Conservation (phyloP, 2,329 filamentous ascomycete species). For the Gaeumannomyces sp. region DNA sequence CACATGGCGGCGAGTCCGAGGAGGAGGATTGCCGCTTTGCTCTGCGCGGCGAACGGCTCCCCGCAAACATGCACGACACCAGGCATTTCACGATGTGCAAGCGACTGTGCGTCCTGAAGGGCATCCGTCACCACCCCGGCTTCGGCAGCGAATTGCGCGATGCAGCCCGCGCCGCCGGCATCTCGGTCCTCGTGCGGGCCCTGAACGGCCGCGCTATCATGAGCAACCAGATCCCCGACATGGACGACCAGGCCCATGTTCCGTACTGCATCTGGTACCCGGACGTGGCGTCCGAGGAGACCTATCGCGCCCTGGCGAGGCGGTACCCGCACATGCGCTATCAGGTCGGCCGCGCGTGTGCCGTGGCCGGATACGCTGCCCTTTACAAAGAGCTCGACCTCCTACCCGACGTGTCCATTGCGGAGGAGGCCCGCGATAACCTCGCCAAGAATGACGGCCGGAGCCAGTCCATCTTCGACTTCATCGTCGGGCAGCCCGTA, state of each 20-base stretch:
- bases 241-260: conserved; percentile 16
- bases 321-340: conserved; percentile 28
- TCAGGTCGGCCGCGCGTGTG: conserved; percentile 31
- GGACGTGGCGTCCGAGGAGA: conserved; percentile 26
- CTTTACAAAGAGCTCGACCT: conserved; percentile 30
- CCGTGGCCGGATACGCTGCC: conserved; percentile 28
- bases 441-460: conserved; percentile 6
- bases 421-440: conserved; percentile 30
- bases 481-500: conserved; percentile 23
- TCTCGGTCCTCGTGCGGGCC: not conserved
- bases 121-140: not conserved
- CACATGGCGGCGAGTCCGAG: too few relatives aligned
- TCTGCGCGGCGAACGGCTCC: not conserved
- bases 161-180: not conserved
- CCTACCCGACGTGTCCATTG: conserved; percentile 29
- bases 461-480: conserved; percentile 22
- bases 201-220: conserved; percentile 19
- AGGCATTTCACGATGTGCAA: not conserved
- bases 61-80: not conserved
- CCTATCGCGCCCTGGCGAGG: conserved; percentile 25
- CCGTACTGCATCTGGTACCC: conserved; percentile 35
- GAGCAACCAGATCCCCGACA: conserved; percentile 22
- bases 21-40: not conserved
- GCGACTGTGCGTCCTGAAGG: not conserved
- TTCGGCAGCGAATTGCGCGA: not conserved